Evolutionary conservation across 768 basidiomycete genomes (phyloP), one percentile per base, ranked within the genome.

Genomic region (Agrocybe pediades): DNA sequence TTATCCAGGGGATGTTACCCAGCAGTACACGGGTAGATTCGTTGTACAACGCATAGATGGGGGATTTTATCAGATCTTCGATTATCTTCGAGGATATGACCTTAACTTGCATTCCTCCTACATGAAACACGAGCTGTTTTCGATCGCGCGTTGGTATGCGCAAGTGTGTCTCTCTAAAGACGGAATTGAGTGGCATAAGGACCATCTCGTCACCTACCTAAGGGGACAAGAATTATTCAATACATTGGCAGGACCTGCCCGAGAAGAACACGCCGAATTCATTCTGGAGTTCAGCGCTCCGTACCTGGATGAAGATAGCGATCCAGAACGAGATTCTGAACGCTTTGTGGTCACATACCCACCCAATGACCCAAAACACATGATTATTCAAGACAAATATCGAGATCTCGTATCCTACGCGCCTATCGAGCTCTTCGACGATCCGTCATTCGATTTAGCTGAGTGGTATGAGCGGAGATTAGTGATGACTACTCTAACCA

Each of bases 71-170:
- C 13, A 36, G n/a, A n/a, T 36, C 6, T 3, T 3, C 3, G 33
- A 36, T 36, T 4, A 11, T 36, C n/a, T 6, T 13, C 33, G 33
- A 30, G 11, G 11, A 36, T 13, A 36, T 36, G 3, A 13, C 3
- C 33, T 6, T n/a, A 5, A n/a, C 11, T 36, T 36, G 13, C 33
- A 36, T 36, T 3, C 11, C n/a, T 11, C 33, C 3, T n/a, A 36
- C 13, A 11, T 36, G 33, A 5, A n/a, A 16, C 29, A 49, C 15
- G 46, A 52, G 8, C 23, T 46, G 25, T 57, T 57, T 19, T 52
- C 55, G 2, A 15, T 57, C 13, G 55, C 46, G 3, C 21, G 40
- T 1, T 57, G 55, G 55, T 57, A 52, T 53, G 50, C 55, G 1
- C 20, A 48, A 21, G 19, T 26, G 9, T 51, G 49, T 29, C 40